Conservation (phyloP, 768 basidiomycete species). For the Lentinula raphanica region DNA sequence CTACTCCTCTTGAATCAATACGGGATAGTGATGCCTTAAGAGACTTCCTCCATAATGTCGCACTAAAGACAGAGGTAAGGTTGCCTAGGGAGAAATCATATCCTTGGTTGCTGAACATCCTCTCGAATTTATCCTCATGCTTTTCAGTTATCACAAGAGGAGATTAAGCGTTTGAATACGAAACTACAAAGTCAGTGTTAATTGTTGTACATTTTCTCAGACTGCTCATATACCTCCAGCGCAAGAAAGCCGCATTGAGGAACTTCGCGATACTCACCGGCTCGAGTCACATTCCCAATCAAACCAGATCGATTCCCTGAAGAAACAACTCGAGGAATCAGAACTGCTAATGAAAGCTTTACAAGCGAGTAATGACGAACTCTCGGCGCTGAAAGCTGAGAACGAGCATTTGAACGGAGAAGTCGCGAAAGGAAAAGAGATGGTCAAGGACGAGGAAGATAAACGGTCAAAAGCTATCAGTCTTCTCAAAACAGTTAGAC, state of each 20-base stretch:
- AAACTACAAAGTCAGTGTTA: slow-evolving; percentile 65
- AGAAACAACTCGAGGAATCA: slow-evolving; percentile 60
- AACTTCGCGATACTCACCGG: slow-evolving; percentile 78
- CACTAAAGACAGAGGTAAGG: slow-evolving; percentile 66
- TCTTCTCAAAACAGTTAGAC: slow-evolving; percentile 88
- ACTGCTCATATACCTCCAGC: slow-evolving; percentile 35
- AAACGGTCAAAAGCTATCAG: slow-evolving; percentile 93
- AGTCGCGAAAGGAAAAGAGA: slow-evolving; percentile 49
- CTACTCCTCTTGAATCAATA: slow-evolving; percentile 66
- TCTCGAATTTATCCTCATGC: background rate
- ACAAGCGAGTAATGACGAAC: slow-evolving; percentile 47
- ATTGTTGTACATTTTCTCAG: background rate
- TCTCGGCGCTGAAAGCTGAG: slow-evolving; percentile 47
- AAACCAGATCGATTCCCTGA: slow-evolving; percentile 66
- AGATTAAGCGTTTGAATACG: slow-evolving; percentile 67
- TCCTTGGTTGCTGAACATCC: background rate
- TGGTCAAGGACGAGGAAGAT: slow-evolving; percentile 93
- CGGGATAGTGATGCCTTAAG: slow-evolving; percentile 62
- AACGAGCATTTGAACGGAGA: slow-evolving; percentile 60
- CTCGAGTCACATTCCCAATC: slow-evolving; percentile 77
- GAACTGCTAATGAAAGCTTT: slow-evolving; percentile 65
- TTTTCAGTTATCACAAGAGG: slow-evolving; percentile 62
- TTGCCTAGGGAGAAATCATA: no score
- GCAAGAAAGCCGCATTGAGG: slow-evolving; percentile 80
- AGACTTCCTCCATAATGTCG: slow-evolving; percentile 65